Evolutionary conservation across 768 basidiomycete genomes (phyloP).

Genomic region (Boletellus ananiceps): DNA sequence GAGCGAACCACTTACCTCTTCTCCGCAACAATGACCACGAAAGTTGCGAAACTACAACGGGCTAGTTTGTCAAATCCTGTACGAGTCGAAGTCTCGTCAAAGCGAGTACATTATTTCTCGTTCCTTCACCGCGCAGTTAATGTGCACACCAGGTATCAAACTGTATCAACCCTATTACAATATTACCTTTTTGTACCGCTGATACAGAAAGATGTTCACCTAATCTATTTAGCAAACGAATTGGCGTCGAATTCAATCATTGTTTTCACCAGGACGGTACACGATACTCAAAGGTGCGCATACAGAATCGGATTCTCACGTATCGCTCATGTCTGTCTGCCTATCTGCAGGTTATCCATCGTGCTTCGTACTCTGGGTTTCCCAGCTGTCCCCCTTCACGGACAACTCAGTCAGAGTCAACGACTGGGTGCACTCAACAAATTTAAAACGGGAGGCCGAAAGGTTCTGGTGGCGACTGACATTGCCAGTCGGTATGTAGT

Average conservation of each 20-base stretch:
- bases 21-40: constrained; percentile 98
- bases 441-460: constrained; percentile 92
- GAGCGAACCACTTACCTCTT: constrained; percentile 95
- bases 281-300: constrained; percentile 77
- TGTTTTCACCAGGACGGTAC: constrained; percentile 92
- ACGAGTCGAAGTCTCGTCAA: constrained; percentile 86
- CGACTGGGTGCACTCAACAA: constrained; percentile 90
- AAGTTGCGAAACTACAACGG: constrained; percentile 92
- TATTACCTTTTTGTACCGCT: constrained; percentile 94
- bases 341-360: constrained; percentile 63
- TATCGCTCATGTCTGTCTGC: neutral
- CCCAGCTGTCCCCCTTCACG: constrained; percentile 92
- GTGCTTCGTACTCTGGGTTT: constrained; percentile 89
- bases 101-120: constrained; percentile 47
- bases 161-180: constrained; percentile 91
- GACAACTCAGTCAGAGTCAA: constrained; percentile 90
- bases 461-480: constrained; percentile 92
- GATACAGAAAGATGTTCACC: constrained; percentile 85
- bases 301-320: neutral
- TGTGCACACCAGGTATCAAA: constrained; percentile 73
- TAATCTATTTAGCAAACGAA: constrained; percentile 85
- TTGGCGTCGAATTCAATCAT: constrained; percentile 92
- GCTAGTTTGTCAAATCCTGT: constrained; percentile 94
- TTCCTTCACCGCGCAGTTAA: neutral
- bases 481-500: constrained; percentile 78